phyloP scores from a whole-genome alignment of 2,329 filamentous ascomycete species.

The Albophoma yamanashiensis region DNA sequence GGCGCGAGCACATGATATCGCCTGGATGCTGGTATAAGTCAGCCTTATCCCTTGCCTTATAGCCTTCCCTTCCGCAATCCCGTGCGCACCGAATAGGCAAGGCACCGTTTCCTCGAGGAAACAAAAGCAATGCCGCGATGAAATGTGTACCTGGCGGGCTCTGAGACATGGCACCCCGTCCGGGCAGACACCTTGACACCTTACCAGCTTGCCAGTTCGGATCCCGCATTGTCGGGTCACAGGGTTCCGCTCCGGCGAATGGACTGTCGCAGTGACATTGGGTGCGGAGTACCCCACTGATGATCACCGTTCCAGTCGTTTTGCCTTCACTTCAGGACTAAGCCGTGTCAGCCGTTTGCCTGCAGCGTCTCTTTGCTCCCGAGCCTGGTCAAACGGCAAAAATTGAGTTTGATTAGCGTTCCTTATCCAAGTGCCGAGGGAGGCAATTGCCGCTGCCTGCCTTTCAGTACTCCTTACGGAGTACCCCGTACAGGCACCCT shows the following conservation, averaged over 20 bases:
- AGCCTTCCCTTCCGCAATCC: not conserved
- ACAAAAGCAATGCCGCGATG: conserved; percentile 5
- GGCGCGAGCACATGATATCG: not conserved
- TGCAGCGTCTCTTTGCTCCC: not conserved
- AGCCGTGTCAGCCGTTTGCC: not conserved
- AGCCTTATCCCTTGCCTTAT: not conserved
- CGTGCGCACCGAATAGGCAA: conserved; percentile 6
- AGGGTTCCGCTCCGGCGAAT: not conserved
- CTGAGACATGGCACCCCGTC: not conserved
- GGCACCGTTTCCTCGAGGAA: conserved; percentile 10
- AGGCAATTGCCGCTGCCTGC: not conserved
- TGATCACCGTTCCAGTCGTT: not conserved
- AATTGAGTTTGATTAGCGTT: not conserved
- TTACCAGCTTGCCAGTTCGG: not conserved
- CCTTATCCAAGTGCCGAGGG: not conserved
- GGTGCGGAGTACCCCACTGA: not conserved
- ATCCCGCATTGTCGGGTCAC: conserved; percentile 1
- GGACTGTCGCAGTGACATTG: not conserved
- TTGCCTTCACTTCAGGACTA: not conserved
- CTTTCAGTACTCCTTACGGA: no score
- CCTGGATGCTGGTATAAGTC: not conserved
- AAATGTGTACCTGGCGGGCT: not conserved
- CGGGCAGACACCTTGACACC: not conserved
- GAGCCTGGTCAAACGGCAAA: not conserved
- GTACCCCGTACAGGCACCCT: not conserved